Conservation (phyloP, 306 rosid species). For the Canavalia ensiformis region DNA sequence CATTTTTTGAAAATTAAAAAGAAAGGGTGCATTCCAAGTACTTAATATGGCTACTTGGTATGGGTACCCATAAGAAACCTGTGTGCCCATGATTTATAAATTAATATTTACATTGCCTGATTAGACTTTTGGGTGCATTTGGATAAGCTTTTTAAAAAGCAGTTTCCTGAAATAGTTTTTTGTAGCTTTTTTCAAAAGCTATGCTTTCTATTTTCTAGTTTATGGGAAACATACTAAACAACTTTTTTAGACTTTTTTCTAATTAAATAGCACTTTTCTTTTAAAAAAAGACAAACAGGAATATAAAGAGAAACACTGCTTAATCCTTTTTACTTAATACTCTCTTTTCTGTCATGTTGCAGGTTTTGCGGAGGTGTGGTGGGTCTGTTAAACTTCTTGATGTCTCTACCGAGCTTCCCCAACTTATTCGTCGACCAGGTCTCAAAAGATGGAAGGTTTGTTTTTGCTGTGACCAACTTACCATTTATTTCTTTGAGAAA, state of each 20-base stretch:
- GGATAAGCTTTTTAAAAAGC: not conserved
- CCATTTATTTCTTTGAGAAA: constrained; percentile 20
- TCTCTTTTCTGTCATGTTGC: constrained; percentile 38
- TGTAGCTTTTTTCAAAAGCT: not conserved
- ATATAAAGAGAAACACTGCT: not conserved
- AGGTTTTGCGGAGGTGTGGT: constrained; percentile 85
- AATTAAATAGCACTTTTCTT: not conserved
- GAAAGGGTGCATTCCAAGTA: not conserved
- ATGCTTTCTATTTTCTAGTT: not conserved
- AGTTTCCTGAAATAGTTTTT: not conserved
- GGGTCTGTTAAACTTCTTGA: constrained; percentile 88
- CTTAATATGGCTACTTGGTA: not conserved
- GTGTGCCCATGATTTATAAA: not conserved
- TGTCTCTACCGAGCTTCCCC: constrained; percentile 90
- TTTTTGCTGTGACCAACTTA: constrained; percentile 35
- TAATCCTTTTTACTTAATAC: not conserved
- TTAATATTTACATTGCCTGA: not conserved
- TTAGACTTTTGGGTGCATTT: not conserved
- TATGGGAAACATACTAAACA: not conserved
- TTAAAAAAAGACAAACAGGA: not conserved
- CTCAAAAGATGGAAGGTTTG: constrained; percentile 91
- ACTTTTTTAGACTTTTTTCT: not conserved
- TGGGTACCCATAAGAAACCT: not conserved
- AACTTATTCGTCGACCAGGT: constrained; percentile 86
- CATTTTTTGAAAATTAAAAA: not conserved